Evolutionary conservation across 2,329 filamentous ascomycete genomes (phyloP), one percentile per base, ranked within the genome.

Genomic region (Rhynchosporium secalis): DNA sequence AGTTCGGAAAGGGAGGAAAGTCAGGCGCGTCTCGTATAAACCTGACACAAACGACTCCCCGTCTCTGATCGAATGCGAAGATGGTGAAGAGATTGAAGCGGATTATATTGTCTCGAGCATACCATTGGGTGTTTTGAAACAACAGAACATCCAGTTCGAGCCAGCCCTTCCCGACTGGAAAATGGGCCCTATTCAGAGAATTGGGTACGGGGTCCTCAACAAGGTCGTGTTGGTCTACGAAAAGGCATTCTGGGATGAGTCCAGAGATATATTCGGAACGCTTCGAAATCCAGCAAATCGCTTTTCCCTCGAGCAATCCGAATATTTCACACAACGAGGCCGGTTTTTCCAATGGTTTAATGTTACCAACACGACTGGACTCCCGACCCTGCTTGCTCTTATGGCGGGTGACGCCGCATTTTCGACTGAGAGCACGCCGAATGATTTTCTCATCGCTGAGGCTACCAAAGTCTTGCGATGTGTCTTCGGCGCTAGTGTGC

Each of bases 311-410:
- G 81, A 87, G 49, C 92, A 96, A 71, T 83, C 84, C 56, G 90
- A 96, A 67, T 98, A 98, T 72, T 81, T 86, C 4, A 80, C 83
- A 3, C 87, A 86, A 65, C 86, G 94, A 58, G 94, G 94, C n/a
- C 88, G 93, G 29, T 96, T 96, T 77, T 99, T 98, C 72, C 86
- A 99, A 70, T 98, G 96, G 85, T 98, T 96, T 85, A 98, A 99
- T 71, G 92, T 92, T 60, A 89, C 92, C 64, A 91, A 92, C 69
- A 96, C 91, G 3, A 92, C 90, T 51, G 96, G 96, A 0, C 80
- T 96, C 41, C 95, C 91, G 1, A 92, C 92, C 57, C 81, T 97
- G 29, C 86, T 98, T 64, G 95, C 92, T 8, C 82, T 99, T 33
- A 97, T 99, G 94, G 94, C 94, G 56, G 95, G 95, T 28, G 91